phyloP scores from a whole-genome alignment of 768 basidiomycete species.

The Mycena indigotica region DNA sequence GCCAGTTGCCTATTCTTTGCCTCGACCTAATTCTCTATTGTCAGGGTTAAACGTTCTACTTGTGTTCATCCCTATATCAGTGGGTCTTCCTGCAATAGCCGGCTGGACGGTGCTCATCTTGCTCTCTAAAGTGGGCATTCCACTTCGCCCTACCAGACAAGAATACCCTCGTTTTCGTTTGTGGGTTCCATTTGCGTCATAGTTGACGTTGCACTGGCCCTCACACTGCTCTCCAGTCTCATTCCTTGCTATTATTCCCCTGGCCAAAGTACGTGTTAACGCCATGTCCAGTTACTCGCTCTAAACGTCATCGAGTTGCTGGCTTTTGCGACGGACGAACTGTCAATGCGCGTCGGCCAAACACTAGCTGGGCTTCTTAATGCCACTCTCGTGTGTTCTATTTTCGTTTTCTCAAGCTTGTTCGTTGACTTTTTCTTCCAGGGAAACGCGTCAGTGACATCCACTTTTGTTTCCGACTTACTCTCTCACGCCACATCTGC shows the following conservation, averaged over 20 bases:
- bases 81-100: too few species aligned
- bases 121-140: slow-evolving; percentile 63
- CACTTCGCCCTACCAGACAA: slow-evolving; percentile 55
- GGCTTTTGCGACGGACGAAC: slow-evolving; percentile 83
- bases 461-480: slow-evolving; percentile 38
- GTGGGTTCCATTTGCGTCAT: slow-evolving; percentile 47
- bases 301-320: slow-evolving; percentile 50
- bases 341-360: slow-evolving; percentile 80
- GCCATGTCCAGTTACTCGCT: slow-evolving; percentile 5
- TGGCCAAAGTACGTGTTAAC: slow-evolving; percentile 62
- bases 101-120: not conserved
- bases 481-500: slow-evolving; percentile 13
- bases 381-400: slow-evolving; percentile 68
- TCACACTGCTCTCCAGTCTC: slow-evolving; percentile 47
- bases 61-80: slow-evolving; percentile 72
- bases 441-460: slow-evolving; percentile 51
- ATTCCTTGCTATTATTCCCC: slow-evolving; percentile 81
- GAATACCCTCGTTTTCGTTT: slow-evolving; percentile 71
- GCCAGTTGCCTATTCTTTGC: not conserved
- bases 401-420: not conserved
- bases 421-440: slow-evolving; percentile 22
- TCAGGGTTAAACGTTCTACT: slow-evolving; percentile 73
- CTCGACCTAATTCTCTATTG: not conserved
- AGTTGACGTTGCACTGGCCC: slow-evolving; percentile 2
- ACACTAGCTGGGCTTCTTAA: slow-evolving; percentile 84